These are phyloP conservation scores for Spergularia azorica DNA, from an alignment of 179 eudicot genomes.

Conservation along the genomic window DNA sequence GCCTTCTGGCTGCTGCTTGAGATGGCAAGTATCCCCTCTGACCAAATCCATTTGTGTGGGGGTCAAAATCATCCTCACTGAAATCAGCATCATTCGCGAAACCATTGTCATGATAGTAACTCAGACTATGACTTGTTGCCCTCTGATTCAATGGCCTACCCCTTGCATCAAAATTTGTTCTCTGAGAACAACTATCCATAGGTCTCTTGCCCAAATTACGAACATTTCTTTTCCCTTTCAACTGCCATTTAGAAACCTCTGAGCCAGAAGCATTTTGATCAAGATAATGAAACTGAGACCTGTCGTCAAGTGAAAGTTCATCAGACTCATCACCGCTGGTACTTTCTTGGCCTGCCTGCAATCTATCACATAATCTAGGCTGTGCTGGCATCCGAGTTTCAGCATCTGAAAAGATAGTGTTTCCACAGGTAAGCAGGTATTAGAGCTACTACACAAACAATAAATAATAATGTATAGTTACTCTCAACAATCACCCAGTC, in stretches of 20 bases:
- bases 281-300: conserved; percentile 43
- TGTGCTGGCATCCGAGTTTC: conserved; percentile 46
- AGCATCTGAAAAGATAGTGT: conserved; percentile 49
- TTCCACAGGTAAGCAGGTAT: not conserved
- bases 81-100: conserved; percentile 44
- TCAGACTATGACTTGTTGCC: conserved; percentile 29
- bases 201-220: conserved; percentile 55
- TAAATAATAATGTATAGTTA: not conserved
- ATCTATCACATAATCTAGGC: conserved; percentile 48
- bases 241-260: conserved; percentile 77
- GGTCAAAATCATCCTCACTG: conserved; percentile 42
- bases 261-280: conserved; percentile 34
- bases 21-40: conserved; percentile 35
- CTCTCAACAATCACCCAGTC: not conserved
- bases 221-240: conserved; percentile 80
- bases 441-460: not conserved
- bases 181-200: conserved; percentile 30
- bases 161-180: conserved; percentile 37
- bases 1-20: conserved; percentile 42
- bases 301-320: conserved; percentile 38
- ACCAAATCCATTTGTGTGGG: conserved; percentile 38
- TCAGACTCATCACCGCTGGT: conserved; percentile 56
- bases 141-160: conserved; percentile 36
- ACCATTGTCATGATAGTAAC: conserved; percentile 39
- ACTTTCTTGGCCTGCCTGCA: conserved; percentile 53